Percentiles rank a stretch among this genome's conserved stretches.
Conservation (phyloP, 805 yeast genomes). For the Saccharomyces mikatae region DNA sequence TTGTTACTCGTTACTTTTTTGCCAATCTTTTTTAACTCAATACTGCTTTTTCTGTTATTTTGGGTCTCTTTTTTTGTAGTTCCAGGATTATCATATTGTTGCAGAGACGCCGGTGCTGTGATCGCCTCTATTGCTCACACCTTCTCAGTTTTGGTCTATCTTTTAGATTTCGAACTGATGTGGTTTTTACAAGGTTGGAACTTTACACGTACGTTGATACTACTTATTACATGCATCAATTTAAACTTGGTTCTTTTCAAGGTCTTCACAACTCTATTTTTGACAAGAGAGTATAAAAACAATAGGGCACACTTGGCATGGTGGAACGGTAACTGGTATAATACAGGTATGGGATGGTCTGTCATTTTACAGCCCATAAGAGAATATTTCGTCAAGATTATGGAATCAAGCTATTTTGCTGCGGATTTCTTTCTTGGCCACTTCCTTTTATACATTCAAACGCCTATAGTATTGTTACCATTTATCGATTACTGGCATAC, state of each 20-base stretch:
- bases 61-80: slow-evolving; percentile 41
- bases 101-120: slow-evolving; percentile 39
- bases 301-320: slow-evolving; percentile 58
- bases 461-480: slow-evolving; percentile 57
- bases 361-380: slow-evolving; percentile 55
- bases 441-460: slow-evolving; percentile 45
- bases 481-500: slow-evolving; percentile 62
- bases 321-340: slow-evolving; percentile 75
- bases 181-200: slow-evolving; percentile 65
- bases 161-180: slow-evolving; percentile 51
- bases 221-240: slow-evolving; percentile 47
- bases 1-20: slow-evolving; percentile 43
- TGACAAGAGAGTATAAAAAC: slow-evolving; percentile 56
- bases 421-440: slow-evolving; percentile 58
- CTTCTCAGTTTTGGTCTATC: slow-evolving; percentile 43
- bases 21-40: slow-evolving; percentile 39
- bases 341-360: slow-evolving; percentile 54
- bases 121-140: slow-evolving; percentile 52
- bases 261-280: slow-evolving; percentile 38
- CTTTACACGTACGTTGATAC: slow-evolving; percentile 50
- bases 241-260: slow-evolving; percentile 54
- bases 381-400: slow-evolving; percentile 53
- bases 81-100: slow-evolving; percentile 39
- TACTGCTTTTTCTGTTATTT: slow-evolving; percentile 31
- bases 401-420: slow-evolving; percentile 62